Base-by-base conservation (phyloP, 148 eudicot genomes). In the Nyssa sinensis region DNA sequence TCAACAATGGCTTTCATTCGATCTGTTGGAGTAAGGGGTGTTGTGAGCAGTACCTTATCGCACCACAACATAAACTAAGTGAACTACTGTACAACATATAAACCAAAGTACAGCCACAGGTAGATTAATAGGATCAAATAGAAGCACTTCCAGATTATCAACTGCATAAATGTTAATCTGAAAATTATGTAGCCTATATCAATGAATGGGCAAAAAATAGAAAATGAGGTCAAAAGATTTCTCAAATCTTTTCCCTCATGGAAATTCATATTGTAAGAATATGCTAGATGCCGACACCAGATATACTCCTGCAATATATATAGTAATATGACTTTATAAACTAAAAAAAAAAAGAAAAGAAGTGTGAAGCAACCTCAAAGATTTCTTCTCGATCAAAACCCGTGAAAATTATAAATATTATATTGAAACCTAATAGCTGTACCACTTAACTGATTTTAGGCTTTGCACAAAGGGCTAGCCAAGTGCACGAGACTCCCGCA, bases 1-100 rank as follows among this genome's bases (percentile, higher is more conserved):
- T 94, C 92, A 71, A 87, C 96, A 81, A 94, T 94, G 62, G 86
- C 87, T 87, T 85, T 82, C 98, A 94, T 94, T 51, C 98, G 85
- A 34, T 83, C 88, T 23, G 65, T 77, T 29, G 98, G 98, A 58
- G 98, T 94, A 30, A 97, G 90, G 63, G 98, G 98, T 58, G 98
- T 94, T 3, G 98, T 94, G 60, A 94, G 86, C 69, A 89, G 83
- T 72, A 93, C 98, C 98, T 93, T 66, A 82, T 57, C 72, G 70
- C 57, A 68, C 37, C 59, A 66, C 41, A 79, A 67, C 53, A 75
- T 5, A 60, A 78, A 23, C 2, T 53, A 70, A 62, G 14, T 67
- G 23, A 55, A 19, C 6, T 63, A 5, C 58, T 57, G 32, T 25
- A 29, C n/a, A n/a, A n/a, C n/a, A n/a, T n/a, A n/a, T 17, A 21